Evolutionary conservation across 2,329 filamentous ascomycete species (phyloP).

Genomic region (Chalaropsis ovoidea): DNA sequence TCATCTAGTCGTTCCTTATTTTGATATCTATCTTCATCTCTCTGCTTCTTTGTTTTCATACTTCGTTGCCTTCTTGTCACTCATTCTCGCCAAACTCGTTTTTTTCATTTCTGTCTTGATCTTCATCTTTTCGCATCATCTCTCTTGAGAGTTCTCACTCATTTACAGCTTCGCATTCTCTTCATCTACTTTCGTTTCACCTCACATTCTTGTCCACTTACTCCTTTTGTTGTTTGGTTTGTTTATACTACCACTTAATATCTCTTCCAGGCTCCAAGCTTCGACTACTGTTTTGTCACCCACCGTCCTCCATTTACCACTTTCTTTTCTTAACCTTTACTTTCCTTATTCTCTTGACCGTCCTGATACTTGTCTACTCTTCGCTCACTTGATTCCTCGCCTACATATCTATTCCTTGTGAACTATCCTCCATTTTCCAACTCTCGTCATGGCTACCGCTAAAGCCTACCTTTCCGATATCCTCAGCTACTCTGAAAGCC

Average conservation of each 20-base stretch:
- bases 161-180: background rate
- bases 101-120: background rate
- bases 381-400: no score
- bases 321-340: background rate
- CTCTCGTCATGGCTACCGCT: slow-evolving; percentile 19
- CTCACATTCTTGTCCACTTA: background rate
- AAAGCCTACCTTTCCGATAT: slow-evolving; percentile 18
- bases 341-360: no score
- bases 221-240: background rate
- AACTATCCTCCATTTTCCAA: no score
- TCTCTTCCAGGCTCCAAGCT: background rate
- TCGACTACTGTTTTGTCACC: background rate
- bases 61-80: background rate
- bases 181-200: background rate
- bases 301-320: background rate
- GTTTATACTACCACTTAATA: background rate
- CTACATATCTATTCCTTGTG: no score
- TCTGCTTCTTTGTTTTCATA: background rate
- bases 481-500: slow-evolving; percentile 7
- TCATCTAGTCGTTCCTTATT: slow-evolving; percentile 7
- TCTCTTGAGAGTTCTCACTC: background rate
- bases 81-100: background rate
- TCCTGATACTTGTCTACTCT: no score
- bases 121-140: background rate
- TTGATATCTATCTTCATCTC: background rate